Conservation (phyloP, 106 monocot species). For the Amphibolis antarctica region DNA sequence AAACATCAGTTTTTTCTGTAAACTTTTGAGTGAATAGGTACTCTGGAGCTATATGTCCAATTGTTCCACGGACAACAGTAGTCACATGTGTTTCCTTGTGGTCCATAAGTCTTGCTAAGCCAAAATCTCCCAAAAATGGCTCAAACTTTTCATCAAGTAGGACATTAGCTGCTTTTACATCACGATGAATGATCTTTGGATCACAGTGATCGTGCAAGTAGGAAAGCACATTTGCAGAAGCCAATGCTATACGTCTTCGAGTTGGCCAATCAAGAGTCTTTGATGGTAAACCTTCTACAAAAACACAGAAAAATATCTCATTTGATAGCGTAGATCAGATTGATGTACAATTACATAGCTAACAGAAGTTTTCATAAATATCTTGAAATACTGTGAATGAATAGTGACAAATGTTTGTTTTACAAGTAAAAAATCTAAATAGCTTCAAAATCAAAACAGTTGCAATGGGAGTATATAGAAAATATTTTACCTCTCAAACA, state of each 20-base stretch:
- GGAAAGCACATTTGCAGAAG: constrained; percentile 67
- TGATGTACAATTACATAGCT: no score
- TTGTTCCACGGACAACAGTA: constrained; percentile 12
- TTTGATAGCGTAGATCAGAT: no score
- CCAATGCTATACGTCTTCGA: constrained; percentile 58
- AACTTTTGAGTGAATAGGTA: constrained; percentile 9
- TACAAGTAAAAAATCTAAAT: no score
- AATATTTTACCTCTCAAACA: neutral
- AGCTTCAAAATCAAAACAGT: no score
- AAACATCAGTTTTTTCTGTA: constrained; percentile 13
- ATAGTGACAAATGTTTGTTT: no score
- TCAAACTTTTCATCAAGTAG: constrained; percentile 12
- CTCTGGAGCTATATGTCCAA: constrained; percentile 16
- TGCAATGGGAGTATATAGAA: neutral
- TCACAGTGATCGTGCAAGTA: constrained; percentile 40
- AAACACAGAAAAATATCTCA: no score
- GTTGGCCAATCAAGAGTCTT: neutral
- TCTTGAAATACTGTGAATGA: no score
- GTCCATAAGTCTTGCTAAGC: constrained; percentile 11
- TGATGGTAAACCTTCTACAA: no score
- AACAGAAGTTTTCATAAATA: no score
- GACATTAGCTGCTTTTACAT: constrained; percentile 17
- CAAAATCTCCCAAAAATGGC: constrained; percentile 13
- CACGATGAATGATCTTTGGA: constrained; percentile 17
- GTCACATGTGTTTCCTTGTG: constrained; percentile 2